A percentile compares a stretch with the other conserved stretches of the same genome.
Conservation (phyloP, 2,329 filamentous ascomycete genomes). For the Juglanconis sp. region DNA sequence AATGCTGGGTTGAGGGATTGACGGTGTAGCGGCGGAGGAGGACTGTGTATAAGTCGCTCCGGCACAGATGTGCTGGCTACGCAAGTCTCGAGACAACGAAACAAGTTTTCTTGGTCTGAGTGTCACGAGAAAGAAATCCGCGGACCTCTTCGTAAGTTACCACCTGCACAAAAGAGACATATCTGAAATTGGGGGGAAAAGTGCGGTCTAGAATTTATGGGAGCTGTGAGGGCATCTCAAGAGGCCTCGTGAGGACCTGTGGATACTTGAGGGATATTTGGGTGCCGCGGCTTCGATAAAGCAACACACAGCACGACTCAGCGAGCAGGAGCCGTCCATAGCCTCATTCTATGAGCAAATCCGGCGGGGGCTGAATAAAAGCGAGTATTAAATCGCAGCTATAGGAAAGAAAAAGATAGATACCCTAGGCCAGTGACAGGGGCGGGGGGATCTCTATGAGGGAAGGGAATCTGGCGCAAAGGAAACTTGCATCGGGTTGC, state of each 20-base stretch:
- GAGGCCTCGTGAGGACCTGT: not conserved
- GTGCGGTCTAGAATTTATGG: not conserved
- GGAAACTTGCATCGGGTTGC: not conserved
- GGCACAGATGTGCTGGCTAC: conserved; percentile 7
- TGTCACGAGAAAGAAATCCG: not conserved
- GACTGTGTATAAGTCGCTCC: not conserved
- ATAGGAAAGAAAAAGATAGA: not conserved
- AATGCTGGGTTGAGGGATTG: not conserved
- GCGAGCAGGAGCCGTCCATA: not conserved
- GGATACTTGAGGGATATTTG: conserved; percentile 15
- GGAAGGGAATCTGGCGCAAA: not conserved
- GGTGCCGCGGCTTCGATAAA: not conserved
- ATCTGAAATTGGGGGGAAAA: not conserved
- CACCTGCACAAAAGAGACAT: not conserved
- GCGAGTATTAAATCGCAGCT: not conserved
- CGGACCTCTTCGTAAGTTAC: not conserved
- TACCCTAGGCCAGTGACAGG: not conserved
- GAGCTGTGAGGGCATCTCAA: not conserved
- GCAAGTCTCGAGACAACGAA: not conserved
- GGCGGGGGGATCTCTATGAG: not conserved
- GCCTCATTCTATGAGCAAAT: not conserved
- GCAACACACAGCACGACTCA: not conserved
- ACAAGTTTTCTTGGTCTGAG: not conserved
- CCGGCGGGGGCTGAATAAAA: conserved; percentile 6
- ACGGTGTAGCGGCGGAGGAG: not conserved